phyloP scores from a whole-genome alignment of 148 eudicot genomes.

The Vaccinium corymbosum region DNA sequence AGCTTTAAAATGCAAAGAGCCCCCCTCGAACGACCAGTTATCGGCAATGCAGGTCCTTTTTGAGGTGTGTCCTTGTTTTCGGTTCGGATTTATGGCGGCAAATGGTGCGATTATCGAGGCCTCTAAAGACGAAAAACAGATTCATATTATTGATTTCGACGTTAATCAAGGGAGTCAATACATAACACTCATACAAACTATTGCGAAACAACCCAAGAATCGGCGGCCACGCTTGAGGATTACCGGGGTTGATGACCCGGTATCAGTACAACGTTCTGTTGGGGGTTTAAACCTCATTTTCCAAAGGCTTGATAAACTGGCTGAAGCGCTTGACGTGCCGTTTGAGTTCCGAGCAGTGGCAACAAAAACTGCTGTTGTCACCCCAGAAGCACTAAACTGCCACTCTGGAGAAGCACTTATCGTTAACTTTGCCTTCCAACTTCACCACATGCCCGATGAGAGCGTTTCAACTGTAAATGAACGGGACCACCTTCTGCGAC shows the following conservation, averaged over 20 bases:
- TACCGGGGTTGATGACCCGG: slow-evolving; percentile 89
- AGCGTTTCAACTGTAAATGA: slow-evolving; percentile 83
- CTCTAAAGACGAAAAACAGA: slow-evolving; percentile 42
- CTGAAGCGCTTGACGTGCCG: slow-evolving; percentile 44
- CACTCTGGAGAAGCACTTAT: slow-evolving; percentile 59
- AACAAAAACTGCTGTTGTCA: slow-evolving; percentile 45
- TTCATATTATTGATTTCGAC: slow-evolving; percentile 83
- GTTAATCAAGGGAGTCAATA: slow-evolving; percentile 91
- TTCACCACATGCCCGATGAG: slow-evolving; percentile 97
- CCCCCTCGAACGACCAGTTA: slow-evolving; percentile 67
- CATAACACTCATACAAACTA: slow-evolving; percentile 63
- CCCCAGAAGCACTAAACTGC: slow-evolving; percentile 46
- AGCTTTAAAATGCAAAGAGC: slow-evolving; percentile 84
- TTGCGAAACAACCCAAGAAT: slow-evolving; percentile 46
- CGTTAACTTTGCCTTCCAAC: slow-evolving; percentile 89
- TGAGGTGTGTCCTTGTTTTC: slow-evolving; percentile 91
- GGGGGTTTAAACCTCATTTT: slow-evolving; percentile 77
- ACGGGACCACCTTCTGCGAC: slow-evolving; percentile 80
- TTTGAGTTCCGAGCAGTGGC: slow-evolving; percentile 70
- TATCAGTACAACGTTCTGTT: slow-evolving; percentile 68
- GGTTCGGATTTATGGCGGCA: slow-evolving; percentile 91
- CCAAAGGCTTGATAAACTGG: slow-evolving; percentile 53
- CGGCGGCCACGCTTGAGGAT: slow-evolving; percentile 41
- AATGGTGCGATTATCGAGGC: slow-evolving; percentile 80
- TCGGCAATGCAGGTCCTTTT: slow-evolving; percentile 94